Evolutionary conservation across 2,329 filamentous ascomycete species (phyloP).

Genomic region (Metarhizium album): DNA sequence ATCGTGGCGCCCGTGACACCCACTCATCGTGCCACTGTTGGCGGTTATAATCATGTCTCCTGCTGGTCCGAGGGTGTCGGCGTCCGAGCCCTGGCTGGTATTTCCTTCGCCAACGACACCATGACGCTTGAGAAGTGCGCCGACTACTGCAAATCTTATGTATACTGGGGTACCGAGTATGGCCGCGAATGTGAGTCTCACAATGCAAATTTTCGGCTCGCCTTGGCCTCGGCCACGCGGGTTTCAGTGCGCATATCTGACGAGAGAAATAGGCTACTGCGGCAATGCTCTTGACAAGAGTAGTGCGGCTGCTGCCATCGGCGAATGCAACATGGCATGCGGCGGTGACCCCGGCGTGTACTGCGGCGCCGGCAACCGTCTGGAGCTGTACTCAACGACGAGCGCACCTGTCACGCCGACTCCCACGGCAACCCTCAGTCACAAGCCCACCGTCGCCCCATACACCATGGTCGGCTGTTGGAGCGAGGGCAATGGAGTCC

Average conservation of each 20-base stretch:
- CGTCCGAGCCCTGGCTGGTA: constrained; percentile 31
- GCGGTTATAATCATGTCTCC: constrained; percentile 33
- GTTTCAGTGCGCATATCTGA: constrained; percentile 3
- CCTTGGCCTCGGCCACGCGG: not conserved
- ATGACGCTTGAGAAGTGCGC: constrained; percentile 41
- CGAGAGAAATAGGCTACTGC: constrained; percentile 29
- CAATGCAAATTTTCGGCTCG: not conserved
- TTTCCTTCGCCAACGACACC: constrained; percentile 30
- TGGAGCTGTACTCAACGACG: constrained; percentile 33
- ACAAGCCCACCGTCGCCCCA: constrained; percentile 13
- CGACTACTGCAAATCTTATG: constrained; percentile 33
- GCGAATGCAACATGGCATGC: constrained; percentile 28
- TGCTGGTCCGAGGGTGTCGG: constrained; percentile 38
- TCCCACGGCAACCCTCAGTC: constrained; percentile 15
- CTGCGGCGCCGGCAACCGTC: constrained; percentile 31
- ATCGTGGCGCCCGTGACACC: constrained; percentile 14
- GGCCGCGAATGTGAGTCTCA: constrained; percentile 35
- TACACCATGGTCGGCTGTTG: constrained; percentile 30
- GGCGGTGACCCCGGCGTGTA: constrained; percentile 29
- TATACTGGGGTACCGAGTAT: constrained; percentile 41
- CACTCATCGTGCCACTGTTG: constrained; percentile 27
- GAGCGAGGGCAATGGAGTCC: constrained; percentile 24
- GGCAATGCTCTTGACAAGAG: constrained; percentile 28
- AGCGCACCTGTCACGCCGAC: constrained; percentile 20
- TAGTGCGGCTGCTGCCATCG: constrained; percentile 17